Evolutionary conservation across 139 green algal species (phyloP).

Genomic region (Chlorella sp.): DNA sequence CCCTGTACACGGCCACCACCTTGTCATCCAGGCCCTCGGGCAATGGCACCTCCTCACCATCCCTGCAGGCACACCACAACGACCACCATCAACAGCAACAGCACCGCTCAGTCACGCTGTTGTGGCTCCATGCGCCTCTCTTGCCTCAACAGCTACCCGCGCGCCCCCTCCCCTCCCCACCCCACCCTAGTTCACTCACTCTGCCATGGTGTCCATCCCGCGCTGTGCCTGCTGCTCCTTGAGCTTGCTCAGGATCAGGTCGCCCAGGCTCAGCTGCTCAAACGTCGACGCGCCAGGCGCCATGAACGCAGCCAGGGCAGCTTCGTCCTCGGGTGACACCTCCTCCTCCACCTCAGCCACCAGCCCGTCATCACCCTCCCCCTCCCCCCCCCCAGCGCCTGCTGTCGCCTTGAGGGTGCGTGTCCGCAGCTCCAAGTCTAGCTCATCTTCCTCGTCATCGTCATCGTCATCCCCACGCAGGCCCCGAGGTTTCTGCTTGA

Average conservation of each 20-base stretch:
- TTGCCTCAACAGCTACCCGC: no score
- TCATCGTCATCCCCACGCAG: background rate
- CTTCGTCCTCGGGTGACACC: slow-evolving; percentile 70
- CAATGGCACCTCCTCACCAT: slow-evolving; percentile 8
- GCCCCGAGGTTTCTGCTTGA: no score
- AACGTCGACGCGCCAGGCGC: slow-evolving; percentile 12
- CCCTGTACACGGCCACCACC: slow-evolving; percentile 67
- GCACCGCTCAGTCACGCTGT: no score
- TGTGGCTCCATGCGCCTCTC: no score
- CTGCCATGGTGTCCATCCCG: slow-evolving; percentile 15
- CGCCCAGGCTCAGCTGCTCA: slow-evolving; percentile 51
- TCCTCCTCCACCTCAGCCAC: slow-evolving; percentile 31
- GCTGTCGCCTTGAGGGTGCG: background rate
- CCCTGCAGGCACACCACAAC: slow-evolving; percentile 9
- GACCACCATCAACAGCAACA: no score
- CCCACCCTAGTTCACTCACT: no score
- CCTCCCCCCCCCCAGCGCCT: background rate
- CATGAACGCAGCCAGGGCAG: slow-evolving; percentile 77
- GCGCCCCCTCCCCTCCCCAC: no score
- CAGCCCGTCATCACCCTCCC: background rate
- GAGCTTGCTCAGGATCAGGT: slow-evolving; percentile 82
- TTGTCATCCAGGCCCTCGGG: slow-evolving; percentile 68
- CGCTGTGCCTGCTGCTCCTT: slow-evolving; percentile 36
- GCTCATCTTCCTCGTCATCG: slow-evolving; percentile 41
- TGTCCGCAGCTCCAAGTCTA: slow-evolving; percentile 17